Evolutionary conservation across 345 rosid species (phyloP).

Genomic region (Microcos paniculata): DNA sequence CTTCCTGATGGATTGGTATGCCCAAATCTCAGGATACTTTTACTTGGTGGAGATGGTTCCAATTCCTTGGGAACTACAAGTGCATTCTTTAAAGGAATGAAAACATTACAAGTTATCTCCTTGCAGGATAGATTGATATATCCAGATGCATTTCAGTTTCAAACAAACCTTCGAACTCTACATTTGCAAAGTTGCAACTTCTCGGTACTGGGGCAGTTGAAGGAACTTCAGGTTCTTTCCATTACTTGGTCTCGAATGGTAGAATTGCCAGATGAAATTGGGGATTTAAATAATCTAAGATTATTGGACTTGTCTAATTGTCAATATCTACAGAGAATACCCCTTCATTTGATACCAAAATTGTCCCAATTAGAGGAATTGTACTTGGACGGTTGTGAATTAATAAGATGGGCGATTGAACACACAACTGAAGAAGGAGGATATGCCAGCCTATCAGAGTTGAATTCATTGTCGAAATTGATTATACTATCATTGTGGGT

Average conservation of each 20-base stretch:
- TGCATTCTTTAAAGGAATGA: background rate
- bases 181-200: background rate
- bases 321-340: rapidly evolving
- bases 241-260: background rate
- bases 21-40: background rate
- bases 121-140: background rate
- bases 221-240: background rate
- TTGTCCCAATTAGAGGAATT: background rate
- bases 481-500: background rate
- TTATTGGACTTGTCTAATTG: background rate
- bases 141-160: background rate
- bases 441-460: background rate
- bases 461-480: background rate
- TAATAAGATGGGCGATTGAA: background rate
- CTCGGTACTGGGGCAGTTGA: background rate
- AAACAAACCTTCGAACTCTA: background rate
- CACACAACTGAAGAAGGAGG: background rate
- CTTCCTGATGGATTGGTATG: background rate
- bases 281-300: background rate
- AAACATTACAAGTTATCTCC: background rate
- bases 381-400: background rate
- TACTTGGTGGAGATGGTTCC: background rate
- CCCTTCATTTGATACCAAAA: background rate
- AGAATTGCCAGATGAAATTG: background rate
- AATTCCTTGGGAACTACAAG: background rate